A percentile compares a stretch with the other conserved stretches of the same genome.
Conservation (phyloP, 768 basidiomycete species). For the Naganishia kalamii region DNA sequence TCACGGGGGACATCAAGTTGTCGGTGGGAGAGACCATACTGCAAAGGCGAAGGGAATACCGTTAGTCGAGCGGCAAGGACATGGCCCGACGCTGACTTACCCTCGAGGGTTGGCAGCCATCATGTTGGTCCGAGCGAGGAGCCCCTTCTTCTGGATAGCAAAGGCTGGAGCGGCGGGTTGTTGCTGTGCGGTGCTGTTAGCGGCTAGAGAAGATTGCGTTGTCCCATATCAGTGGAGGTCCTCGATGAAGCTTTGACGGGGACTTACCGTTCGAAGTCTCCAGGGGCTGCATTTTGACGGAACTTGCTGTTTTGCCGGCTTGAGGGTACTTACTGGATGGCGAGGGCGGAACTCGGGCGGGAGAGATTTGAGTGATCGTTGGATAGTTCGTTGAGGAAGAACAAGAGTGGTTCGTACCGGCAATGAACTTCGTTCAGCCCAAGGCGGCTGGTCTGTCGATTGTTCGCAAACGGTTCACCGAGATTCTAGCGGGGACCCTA, state of each 20-base stretch:
- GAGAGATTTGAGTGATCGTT: too few species aligned
- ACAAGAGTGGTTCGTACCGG: too few species aligned
- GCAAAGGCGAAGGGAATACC: background rate
- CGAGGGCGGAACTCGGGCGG: too few species aligned
- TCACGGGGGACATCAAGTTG: conserved; percentile 47
- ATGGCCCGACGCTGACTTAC: background rate
- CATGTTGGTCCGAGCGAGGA: background rate
- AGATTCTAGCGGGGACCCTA: too few species aligned
- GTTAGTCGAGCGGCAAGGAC: conserved; percentile 10
- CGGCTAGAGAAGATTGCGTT: background rate
- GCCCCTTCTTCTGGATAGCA: background rate
- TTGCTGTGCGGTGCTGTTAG: background rate
- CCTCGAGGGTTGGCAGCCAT: background rate
- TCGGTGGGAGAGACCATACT: conserved; percentile 46
- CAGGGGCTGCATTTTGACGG: background rate
- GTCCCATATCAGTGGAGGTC: too few species aligned
- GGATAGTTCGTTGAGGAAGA: too few species aligned
- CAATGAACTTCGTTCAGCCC: too few species aligned
- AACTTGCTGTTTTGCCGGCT: background rate
- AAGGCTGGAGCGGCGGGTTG: background rate
- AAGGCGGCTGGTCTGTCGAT: too few species aligned
- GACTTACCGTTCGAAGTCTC: background rate
- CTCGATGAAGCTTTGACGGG: too few species aligned
- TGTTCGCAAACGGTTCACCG: too few species aligned
- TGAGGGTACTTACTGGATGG: background rate